Evolutionary conservation across 148 eudicot genomes (phyloP).

Genomic region (Vaccinium myrtillus): DNA sequence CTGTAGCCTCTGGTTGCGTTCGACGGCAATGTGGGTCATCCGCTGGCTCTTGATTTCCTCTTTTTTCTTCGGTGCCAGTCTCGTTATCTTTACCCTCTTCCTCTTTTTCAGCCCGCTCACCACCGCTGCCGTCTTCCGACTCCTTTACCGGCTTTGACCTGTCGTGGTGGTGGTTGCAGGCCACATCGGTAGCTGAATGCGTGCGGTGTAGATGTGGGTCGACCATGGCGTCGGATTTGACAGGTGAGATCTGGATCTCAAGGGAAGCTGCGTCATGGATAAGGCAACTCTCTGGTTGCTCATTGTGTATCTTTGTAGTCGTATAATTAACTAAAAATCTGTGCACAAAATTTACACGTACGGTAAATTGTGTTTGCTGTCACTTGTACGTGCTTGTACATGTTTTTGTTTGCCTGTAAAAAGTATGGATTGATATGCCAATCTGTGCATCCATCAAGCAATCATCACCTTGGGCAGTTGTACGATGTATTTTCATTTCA

Average conservation of each 20-base stretch:
- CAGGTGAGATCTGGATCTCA: conserved; percentile 22
- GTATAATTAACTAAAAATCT: too few relatives aligned
- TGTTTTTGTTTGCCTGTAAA: background rate
- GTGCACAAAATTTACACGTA: background rate
- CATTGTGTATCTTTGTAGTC: background rate
- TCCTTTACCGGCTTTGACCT: background rate
- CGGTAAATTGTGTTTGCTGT: background rate
- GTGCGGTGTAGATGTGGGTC: background rate
- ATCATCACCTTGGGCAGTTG: background rate
- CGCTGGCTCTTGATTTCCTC: conserved; percentile 51
- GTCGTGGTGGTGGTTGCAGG: background rate
- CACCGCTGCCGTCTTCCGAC: background rate
- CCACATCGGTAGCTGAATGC: background rate
- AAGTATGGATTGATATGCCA: background rate
- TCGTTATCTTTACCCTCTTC: conserved; percentile 19
- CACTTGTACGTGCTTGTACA: background rate
- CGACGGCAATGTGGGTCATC: conserved; percentile 68
- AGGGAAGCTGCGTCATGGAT: background rate
- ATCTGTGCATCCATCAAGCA: background rate
- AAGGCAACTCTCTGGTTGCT: conserved; percentile 28
- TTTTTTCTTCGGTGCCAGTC: conserved; percentile 28
- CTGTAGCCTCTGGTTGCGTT: conserved; percentile 49
- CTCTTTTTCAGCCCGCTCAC: conserved; percentile 19
- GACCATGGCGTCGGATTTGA: conserved; percentile 26
- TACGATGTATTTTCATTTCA: background rate